phyloP scores from a whole-genome alignment of 1,139 yeast genomes.

The Scheffersomyces lignicola region DNA sequence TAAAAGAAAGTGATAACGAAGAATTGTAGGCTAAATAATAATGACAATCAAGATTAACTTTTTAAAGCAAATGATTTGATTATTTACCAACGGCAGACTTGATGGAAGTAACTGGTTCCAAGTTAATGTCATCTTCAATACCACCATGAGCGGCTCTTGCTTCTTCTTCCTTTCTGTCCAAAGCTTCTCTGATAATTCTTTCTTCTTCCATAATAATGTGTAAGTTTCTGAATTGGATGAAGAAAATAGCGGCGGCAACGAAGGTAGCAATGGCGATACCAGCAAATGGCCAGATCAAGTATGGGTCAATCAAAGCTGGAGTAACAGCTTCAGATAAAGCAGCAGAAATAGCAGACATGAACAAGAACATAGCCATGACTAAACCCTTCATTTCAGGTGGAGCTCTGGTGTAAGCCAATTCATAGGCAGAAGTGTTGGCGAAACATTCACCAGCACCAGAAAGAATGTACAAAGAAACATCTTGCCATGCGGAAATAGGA shows the following conservation, averaged over 20 bases:
- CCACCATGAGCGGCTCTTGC: conserved; percentile 12
- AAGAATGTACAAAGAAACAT: conserved; percentile 49
- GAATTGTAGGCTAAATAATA: background rate
- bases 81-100: conserved; percentile 6
- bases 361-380: conserved; percentile 65
- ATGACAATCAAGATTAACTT: background rate
- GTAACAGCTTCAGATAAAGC: conserved; percentile 58
- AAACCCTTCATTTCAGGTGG: conserved; percentile 69
- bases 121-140: conserved; percentile 14
- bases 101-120: conserved; percentile 8
- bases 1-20: background rate
- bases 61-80: background rate
- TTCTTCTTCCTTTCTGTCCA: conserved; percentile 12
- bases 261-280: conserved; percentile 50
- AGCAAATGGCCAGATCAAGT: conserved; percentile 56
- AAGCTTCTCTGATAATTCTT: conserved; percentile 26
- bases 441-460: conserved; percentile 71
- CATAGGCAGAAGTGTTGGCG: conserved; percentile 67
- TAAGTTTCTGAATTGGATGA: conserved; percentile 51
- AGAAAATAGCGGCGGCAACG: conserved; percentile 42
- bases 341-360: conserved; percentile 60
- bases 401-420: conserved; percentile 68
- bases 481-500: conserved; percentile 60
- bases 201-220: conserved; percentile 52
- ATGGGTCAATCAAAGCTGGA: conserved; percentile 55